Base-by-base conservation (phyloP, 306 rosid genomes). In the Medicago ruthenica region DNA sequence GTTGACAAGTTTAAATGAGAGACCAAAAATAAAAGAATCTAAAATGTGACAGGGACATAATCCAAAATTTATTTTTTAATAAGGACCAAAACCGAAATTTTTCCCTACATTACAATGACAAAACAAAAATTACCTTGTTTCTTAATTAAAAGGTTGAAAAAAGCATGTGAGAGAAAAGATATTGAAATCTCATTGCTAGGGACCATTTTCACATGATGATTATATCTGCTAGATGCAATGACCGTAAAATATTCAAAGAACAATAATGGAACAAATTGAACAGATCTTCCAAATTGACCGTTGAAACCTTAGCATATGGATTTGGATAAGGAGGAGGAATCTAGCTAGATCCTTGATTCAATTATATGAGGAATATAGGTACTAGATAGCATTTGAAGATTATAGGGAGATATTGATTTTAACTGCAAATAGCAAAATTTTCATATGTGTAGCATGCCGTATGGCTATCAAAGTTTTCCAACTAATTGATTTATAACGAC, bases 281-380 rank as follows among this genome's bases (percentile, higher is more conserved):
- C 65, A 20, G 48, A 48, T 61, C 47, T 40, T 40, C 68, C 68
- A 41, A 53, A 22, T 74, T 8, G 24, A 3, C 42, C 14, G 41
- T 10, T 14, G 40, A 61, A 61, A 50, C 31, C 58, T 31, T 27
- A 22, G 45, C 50, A 65, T 54, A 55, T 54, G 2, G 64, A 58
- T 44, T 34, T 31, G 70, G 79, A 80, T 73, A 66, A 42, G 83
- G 47, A 66, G 75, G 45, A 57, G 71, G 83, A 80, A 80, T 73
- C 64, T 34, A 31, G 41, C 64, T 34, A 31, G 41, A 50, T 73
- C 48, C 9, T 18, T 72, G 40, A 51, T 42, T 58, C 61, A 68
- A 77, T 41, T 36, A 77, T 77, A 58, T 58, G 61, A 22, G 61
- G 16, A 68, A 70, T 15, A 37, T 55, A 31, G 70, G 60, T 40